Conservation (phyloP, 2,329 filamentous ascomycete genomes). For the Phyllosticta citrichinensis region DNA sequence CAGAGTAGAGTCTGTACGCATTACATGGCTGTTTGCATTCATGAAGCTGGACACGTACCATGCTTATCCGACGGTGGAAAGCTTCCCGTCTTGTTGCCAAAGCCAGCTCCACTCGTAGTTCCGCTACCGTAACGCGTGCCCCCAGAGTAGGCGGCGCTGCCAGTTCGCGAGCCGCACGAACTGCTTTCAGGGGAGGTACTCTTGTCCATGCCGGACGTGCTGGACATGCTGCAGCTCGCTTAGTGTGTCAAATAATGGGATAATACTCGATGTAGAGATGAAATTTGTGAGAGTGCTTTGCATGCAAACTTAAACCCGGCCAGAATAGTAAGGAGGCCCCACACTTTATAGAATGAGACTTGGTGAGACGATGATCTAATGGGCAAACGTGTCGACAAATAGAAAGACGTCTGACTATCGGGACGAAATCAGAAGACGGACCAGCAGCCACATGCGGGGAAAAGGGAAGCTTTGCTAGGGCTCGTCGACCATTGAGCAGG, state of each 20-base stretch:
- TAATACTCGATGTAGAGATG: not conserved
- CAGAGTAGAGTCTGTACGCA: slow-evolving; percentile 34
- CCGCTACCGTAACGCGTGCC: slow-evolving; percentile 23
- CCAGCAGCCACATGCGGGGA: not conserved
- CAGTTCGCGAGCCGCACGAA: slow-evolving; percentile 15
- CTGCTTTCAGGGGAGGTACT: not conserved
- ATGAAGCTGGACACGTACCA: not conserved
- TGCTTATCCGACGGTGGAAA: not conserved
- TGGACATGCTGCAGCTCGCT: not conserved
- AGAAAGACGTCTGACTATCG: not conserved
- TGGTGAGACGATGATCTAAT: not conserved
- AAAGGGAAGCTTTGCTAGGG: not conserved
- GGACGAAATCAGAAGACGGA: not conserved
- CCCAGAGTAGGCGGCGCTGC: slow-evolving; percentile 20
- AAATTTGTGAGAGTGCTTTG: too few species aligned
- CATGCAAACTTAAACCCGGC: not conserved
- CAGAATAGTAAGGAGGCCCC: not conserved
- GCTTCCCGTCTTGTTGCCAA: slow-evolving; percentile 27
- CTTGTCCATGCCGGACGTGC: not conserved
- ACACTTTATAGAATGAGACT: not conserved
- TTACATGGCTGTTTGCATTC: slow-evolving; percentile 11
- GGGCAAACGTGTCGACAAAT: not conserved
- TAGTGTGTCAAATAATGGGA: not conserved
- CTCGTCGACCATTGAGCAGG: not conserved
- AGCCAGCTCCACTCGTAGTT: slow-evolving; percentile 24